Base-by-base conservation (phyloP, 2,329 filamentous ascomycete genomes). In the Xylaria sp. region DNA sequence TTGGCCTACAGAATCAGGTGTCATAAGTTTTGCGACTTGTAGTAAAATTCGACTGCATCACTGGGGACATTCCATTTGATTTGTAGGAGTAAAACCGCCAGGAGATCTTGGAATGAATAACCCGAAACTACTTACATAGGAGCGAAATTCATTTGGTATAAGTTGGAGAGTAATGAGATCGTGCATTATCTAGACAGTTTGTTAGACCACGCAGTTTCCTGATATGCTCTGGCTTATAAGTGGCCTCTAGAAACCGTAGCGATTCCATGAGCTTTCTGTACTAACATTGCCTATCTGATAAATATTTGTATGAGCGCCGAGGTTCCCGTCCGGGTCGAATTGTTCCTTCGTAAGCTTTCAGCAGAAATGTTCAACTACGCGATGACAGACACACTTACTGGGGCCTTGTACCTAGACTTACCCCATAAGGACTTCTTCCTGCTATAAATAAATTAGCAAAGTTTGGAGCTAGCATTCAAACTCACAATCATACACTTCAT, bases 271-370 rank as follows among this genome's bases (percentile, higher is more conserved):
- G 6, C 27, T 31, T 6, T 22, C n/a, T 25, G 3, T 22, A 68
- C 66, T 58, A 31, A 69, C 66, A 1, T n/a, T 4, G 15, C 66
- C 66, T 38, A 69, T 61, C 44, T 66, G 63, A 42, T 66, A 69
- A 31, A 69, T 15, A 49, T 69, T 69, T 49, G 63, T 58, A 4
- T 53, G 27, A 0, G 22, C 0, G 15, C 56, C 55, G 5, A 69
- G 44, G 9, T 17, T 17, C n/a, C 33, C 25, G 2, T 42, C 20
- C 3, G 58, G 38, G 2, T 5, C 0, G 17, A 60, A 31, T 63
- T 69, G 63, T 31, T 69, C 63, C 63, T 66, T 49, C 29, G 7
- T 38, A 25, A 31, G 25, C 13, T 53, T 42, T 68, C 20, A 66
- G 63, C 29, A 17, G 2, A 36, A 15, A 9, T 27, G 25, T 38